phyloP scores from a whole-genome alignment of 2,329 filamentous ascomycete genomes.

The Alternaria panax region DNA sequence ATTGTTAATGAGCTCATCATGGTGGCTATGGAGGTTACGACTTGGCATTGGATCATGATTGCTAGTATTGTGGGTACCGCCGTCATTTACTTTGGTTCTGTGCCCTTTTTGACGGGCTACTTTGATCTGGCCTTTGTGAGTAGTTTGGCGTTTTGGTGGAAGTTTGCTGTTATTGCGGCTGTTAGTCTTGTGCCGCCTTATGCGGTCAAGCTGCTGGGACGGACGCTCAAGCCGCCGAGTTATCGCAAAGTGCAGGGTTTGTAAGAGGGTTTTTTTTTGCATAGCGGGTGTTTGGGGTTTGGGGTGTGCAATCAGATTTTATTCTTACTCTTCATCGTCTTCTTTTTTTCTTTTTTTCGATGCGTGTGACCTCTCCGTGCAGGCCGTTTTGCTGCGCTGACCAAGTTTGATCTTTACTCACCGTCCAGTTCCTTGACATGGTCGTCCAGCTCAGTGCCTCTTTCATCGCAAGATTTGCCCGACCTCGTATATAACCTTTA shows the following conservation, averaged over 20 bases:
- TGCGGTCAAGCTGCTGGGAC: conserved; percentile 81
- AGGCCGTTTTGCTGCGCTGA: not conserved
- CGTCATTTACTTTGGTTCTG: conserved; percentile 76
- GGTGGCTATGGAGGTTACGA: conserved; percentile 96
- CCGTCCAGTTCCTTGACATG: not conserved
- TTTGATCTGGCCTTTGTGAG: conserved; percentile 84
- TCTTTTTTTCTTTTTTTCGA: not conserved
- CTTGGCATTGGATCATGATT: conserved; percentile 96
- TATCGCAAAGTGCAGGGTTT: conserved; percentile 90
- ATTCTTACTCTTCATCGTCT: not conserved
- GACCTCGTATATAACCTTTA: too few species aligned
- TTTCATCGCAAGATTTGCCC: not conserved
- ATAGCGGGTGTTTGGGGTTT: not conserved
- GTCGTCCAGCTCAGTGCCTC: not conserved
- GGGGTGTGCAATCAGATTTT: not conserved
- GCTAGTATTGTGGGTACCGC: conserved; percentile 83
- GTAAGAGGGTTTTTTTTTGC: conserved; percentile 37
- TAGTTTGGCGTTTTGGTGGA: conserved; percentile 86
- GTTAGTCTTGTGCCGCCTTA: conserved; percentile 88
- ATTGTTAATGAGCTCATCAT: conserved; percentile 95
- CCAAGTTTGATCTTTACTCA: accelerated
- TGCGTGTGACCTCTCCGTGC: too few species aligned
- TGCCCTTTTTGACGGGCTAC: conserved; percentile 89
- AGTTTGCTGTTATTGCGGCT: conserved; percentile 78
- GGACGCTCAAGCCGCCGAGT: conserved; percentile 87